Evolutionary conservation across 2,329 filamentous ascomycete species (phyloP), one percentile per base, ranked within the genome.

Genomic region (Aphanocladium album): DNA sequence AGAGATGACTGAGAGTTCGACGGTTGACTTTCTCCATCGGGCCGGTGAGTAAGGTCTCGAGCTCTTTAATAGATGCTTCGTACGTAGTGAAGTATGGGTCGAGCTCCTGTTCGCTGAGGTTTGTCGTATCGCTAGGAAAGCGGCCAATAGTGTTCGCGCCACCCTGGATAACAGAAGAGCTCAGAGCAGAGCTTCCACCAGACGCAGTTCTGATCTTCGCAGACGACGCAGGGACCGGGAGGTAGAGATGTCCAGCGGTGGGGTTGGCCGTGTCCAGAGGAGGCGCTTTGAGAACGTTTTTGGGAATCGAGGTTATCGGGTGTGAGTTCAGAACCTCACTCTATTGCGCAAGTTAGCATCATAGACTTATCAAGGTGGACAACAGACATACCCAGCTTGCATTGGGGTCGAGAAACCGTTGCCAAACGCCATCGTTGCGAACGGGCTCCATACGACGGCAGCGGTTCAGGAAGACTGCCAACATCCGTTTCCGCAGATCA

Each of bases 21-120:
- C 93, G 86, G 69, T 98, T 99, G 63, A 97, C 92, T 73, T 96
- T 97, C 72, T 99, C 96, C 80, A 99, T 96, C 6, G 91, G 92
- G 0, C 95, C 95, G 68, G 90, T 92, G 3, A 99, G 80, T 5
- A 98, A 82, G 17, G 89, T 80, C 73, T 99, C 96, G 1, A 98
- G 80, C 65, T 98, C 93, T 71, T 95, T 92, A 11, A 93, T 96
- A 1, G 92, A 93, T 3, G 88, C 83, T 72, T 99, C 96, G 66
- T 96, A 99, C 41, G 91, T 89, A 62, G 93, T 88, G 74, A 99
- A 99, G 73, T 98, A 99, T 2, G 93, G 92, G 69, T 99, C 95
- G 17, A 99, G 81, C 57, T 98, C 93, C 68, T 92, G 87, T 72
- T 99, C 96, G 65, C 85, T 90, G 58, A 98, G 77, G 57, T 86